A percentile compares a stretch with the other conserved stretches of the same genome.
These are phyloP conservation scores for Lepiota subincarnata DNA, from an alignment of 768 basidiomycete species.

Conservation along the genomic window DNA sequence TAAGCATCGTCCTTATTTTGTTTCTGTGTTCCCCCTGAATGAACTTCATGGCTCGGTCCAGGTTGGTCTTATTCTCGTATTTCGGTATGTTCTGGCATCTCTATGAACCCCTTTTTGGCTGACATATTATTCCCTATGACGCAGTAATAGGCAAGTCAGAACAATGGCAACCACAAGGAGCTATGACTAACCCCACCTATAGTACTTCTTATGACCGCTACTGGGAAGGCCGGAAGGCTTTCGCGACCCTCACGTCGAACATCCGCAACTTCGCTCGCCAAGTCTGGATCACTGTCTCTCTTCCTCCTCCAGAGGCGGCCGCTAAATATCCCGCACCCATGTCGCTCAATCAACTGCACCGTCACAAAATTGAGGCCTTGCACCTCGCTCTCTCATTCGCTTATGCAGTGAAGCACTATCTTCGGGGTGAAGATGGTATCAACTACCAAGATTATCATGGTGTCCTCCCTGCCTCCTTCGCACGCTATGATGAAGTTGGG, in stretches of 20 bases:
- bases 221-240: slow-evolving; percentile 86
- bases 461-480: slow-evolving; percentile 61
- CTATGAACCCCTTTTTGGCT: background rate
- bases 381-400: slow-evolving; percentile 68
- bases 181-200: slow-evolving; percentile 1
- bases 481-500: slow-evolving; percentile 40
- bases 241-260: slow-evolving; percentile 65
- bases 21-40: slow-evolving; percentile 1
- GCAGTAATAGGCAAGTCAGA: slow-evolving; percentile 59
- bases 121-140: background rate
- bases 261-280: slow-evolving; percentile 74
- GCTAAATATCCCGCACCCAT: slow-evolving; percentile 41
- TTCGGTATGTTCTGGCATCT: slow-evolving; percentile 49
- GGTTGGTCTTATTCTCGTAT: slow-evolving; percentile 88
- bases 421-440: slow-evolving; percentile 79
- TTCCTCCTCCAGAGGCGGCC: slow-evolving; percentile 49
- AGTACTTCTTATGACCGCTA: slow-evolving; percentile 86
- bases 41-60: slow-evolving; percentile 23
- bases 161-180: background rate
- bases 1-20: slow-evolving; percentile 32
- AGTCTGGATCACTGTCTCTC: slow-evolving; percentile 75
- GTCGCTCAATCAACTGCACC: slow-evolving; percentile 50
- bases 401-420: slow-evolving; percentile 75
- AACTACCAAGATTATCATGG: slow-evolving; percentile 63
- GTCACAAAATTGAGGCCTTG: slow-evolving; percentile 66